Evolutionary conservation across 805 yeast genomes (phyloP), one percentile per base, ranked within the genome.

Genomic region (Sugiyamaella chiloensis): DNA sequence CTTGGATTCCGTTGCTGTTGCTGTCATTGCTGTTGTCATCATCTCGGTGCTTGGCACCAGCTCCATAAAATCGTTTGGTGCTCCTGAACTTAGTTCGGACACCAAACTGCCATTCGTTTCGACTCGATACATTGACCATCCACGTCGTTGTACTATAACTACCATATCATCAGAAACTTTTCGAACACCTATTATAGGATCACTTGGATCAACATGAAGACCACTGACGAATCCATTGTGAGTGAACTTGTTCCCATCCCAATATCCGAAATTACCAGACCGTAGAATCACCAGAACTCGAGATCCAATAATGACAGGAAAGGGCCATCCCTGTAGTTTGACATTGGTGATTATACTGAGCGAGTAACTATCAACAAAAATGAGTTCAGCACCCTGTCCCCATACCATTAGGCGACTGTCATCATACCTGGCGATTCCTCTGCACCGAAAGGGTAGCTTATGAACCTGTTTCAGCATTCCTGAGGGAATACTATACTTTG

Each of bases 281-380:
- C 39, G 34, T 19, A 47, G 24, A 4, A 52, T 34, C 6, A 41
- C 24, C 9, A 52, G 24, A n/a, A 54, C 23, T 14, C 44, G 52
- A 11, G 20, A 27, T 30, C 34, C 41, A 7, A 21, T 34, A 19
- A 34, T 16, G 16, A 34, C 44, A 8, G 58, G 49, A 19, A 50
- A 31, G 2, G 56, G 56, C 58, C 58, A 54, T 29, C 48, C 54
- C 12, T 42, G 50, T 37, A 54, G 34, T 3, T 32, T 31, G 42
- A 51, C 41, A 19, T 41, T n/a, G 8, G 42, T 35, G 5, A 19
- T 32, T 2, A 40, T 29, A 23, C 39, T 24, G 3, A 54, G 40
- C 2, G 50, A 41, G 11, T 14, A 17, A 20, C 24, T n/a, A 20
- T 47, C 55, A 24, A 52, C 12, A 14, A 52, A 21, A 9, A 40